Evolutionary conservation across 2,329 filamentous ascomycete genomes (phyloP).

Genomic region (Fusarium globosum): DNA sequence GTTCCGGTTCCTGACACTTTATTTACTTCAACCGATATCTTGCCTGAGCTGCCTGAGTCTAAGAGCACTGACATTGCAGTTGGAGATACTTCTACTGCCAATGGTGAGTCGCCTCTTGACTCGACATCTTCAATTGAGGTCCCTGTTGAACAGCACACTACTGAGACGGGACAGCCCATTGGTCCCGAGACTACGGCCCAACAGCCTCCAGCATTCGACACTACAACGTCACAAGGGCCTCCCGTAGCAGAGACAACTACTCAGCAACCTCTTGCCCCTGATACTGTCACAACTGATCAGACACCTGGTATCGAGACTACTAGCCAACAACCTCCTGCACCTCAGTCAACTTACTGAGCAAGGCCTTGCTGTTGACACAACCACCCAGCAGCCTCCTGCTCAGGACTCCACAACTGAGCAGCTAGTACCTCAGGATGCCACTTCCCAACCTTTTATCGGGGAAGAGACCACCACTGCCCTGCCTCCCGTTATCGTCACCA

Average conservation of each 20-base stretch:
- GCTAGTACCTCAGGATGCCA: background rate
- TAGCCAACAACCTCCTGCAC: background rate
- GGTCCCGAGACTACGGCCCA: background rate
- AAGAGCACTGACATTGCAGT: background rate
- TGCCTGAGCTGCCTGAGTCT: background rate
- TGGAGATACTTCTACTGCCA: background rate
- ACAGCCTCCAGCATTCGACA: background rate
- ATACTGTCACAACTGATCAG: background rate
- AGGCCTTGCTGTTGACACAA: background rate
- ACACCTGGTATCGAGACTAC: background rate
- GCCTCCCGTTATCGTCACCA: rapidly evolving
- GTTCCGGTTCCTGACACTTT: background rate
- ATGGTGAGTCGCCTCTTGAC: background rate
- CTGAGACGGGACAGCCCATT: background rate
- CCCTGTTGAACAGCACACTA: background rate
- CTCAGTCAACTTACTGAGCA: background rate
- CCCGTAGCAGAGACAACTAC: background rate
- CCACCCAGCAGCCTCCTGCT: background rate
- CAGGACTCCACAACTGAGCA: background rate
- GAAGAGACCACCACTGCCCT: background rate
- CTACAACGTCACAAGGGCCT: background rate
- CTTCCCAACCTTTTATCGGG: background rate
- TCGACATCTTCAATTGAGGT: background rate
- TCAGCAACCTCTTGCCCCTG: background rate
- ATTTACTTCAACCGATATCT: background rate